These are phyloP conservation scores for Zygosaccharomyces kombuchaensis DNA, from an alignment of 805 yeast species.

Conservation along the genomic window DNA sequence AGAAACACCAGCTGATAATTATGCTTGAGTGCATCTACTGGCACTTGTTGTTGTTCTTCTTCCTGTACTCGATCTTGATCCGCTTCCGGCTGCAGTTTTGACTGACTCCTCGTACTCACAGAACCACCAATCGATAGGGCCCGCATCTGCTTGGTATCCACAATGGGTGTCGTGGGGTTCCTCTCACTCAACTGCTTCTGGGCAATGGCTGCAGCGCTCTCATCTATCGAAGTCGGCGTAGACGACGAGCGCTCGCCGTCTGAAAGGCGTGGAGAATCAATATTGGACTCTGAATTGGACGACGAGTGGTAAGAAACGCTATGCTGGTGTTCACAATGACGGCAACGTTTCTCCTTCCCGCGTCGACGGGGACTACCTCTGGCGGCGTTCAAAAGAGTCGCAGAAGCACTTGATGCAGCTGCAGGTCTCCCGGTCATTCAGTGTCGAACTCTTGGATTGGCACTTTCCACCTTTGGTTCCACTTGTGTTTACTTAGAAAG, in stretches of 20 bases:
- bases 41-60: not conserved
- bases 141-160: slow-evolving; percentile 4
- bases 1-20: not conserved
- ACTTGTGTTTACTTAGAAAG: not conserved
- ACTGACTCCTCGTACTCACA: not conserved
- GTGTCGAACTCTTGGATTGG: not conserved
- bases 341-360: not conserved
- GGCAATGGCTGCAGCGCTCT: slow-evolving; percentile 9
- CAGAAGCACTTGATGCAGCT: slow-evolving; percentile 1
- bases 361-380: slow-evolving; percentile 1
- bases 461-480: not conserved
- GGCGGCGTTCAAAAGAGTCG: not conserved
- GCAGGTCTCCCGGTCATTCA: slow-evolving; percentile 3
- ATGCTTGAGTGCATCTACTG: not conserved
- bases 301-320: slow-evolving; percentile 21
- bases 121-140: not conserved
- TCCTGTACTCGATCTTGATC: not conserved
- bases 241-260: slow-evolving; percentile 21
- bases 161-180: not conserved
- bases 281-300: slow-evolving; percentile 24
- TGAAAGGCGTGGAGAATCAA: slow-evolving; percentile 22
- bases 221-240: slow-evolving; percentile 22
- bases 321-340: slow-evolving; percentile 11
- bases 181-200: slow-evolving; percentile 6
- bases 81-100: not conserved